Conservation (phyloP, 202 grass and related monocot species). For the Digitaria exilis region DNA sequence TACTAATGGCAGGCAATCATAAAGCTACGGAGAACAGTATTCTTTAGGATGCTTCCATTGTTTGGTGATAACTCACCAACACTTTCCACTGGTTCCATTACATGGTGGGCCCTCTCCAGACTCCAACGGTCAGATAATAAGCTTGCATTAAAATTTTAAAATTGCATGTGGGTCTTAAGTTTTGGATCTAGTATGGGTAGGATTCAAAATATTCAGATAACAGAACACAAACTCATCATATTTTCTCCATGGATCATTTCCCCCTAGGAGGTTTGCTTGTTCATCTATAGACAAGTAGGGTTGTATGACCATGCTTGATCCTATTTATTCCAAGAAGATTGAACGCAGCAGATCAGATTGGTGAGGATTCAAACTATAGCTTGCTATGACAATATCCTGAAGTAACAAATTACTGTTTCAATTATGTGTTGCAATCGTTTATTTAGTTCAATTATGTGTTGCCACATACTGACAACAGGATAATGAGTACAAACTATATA, state of each 20-base stretch:
- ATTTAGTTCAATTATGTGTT: not conserved
- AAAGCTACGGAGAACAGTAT: constrained; percentile 32
- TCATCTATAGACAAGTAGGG: not conserved
- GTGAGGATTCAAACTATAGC: too few relatives aligned
- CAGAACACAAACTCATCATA: not conserved
- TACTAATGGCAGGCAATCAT: constrained; percentile 32
- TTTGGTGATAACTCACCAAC: constrained; percentile 36
- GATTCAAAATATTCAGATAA: constrained; percentile 1
- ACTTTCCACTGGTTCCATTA: constrained; percentile 38
- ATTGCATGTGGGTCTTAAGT: constrained; percentile 23
- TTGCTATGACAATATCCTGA: not conserved
- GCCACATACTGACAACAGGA: not conserved
- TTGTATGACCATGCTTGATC: not conserved
- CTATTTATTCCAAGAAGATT: not conserved
- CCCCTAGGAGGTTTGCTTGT: not conserved
- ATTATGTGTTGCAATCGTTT: not conserved
- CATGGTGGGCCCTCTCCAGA: constrained; percentile 25
- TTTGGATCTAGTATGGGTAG: not conserved
- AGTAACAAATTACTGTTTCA: constrained; percentile 20
- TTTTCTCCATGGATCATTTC: not conserved
- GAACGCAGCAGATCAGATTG: not conserved
- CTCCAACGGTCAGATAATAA: constrained; percentile 4
- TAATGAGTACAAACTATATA: constrained; percentile 18
- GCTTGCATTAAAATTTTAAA: constrained; percentile 26
- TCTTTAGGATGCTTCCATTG: constrained; percentile 11